A percentile compares a stretch with the other conserved stretches of the same genome.
Conservation (phyloP, 2,329 filamentous ascomycete genomes). For the Exophiala xenobiotica region DNA sequence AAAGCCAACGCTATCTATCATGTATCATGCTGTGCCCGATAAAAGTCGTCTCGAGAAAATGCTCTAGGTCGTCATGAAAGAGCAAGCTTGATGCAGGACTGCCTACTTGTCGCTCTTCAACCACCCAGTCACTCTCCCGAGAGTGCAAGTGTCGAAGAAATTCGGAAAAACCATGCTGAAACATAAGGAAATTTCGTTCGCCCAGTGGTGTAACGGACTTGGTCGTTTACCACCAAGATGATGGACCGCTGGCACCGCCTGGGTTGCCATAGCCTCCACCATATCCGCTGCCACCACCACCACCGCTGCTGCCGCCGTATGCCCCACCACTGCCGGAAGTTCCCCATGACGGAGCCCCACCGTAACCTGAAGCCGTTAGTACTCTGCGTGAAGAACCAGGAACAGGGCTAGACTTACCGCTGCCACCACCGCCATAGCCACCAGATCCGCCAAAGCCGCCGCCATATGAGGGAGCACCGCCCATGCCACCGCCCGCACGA, state of each 20-base stretch:
- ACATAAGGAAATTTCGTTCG: conserved; percentile 40
- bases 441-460: conserved; percentile 33
- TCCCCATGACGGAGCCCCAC: conserved; percentile 23
- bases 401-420: conserved; percentile 27
- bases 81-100: conserved; percentile 18
- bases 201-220: conserved; percentile 36
- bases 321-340: conserved; percentile 30
- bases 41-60: conserved; percentile 34
- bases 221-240: conserved; percentile 53
- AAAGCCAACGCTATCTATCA: conserved; percentile 55
- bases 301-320: conserved; percentile 19
- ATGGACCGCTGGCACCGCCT: conserved; percentile 50
- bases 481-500: conserved; percentile 56
- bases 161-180: conserved; percentile 35
- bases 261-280: conserved; percentile 50
- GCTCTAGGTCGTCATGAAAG: conserved; percentile 26
- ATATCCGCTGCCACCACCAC: conserved; percentile 38
- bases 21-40: conserved; percentile 45
- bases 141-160: conserved; percentile 32
- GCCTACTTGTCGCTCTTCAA: conserved; percentile 31
- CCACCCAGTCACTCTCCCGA: conserved; percentile 41
- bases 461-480: conserved; percentile 39
- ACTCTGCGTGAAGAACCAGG: conserved; percentile 1
- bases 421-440: conserved; percentile 31
- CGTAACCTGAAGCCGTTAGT: conserved; percentile 25